Base-by-base conservation (phyloP, 495 filamentous ascomycete species). In the Talaromyces borbonicus region DNA sequence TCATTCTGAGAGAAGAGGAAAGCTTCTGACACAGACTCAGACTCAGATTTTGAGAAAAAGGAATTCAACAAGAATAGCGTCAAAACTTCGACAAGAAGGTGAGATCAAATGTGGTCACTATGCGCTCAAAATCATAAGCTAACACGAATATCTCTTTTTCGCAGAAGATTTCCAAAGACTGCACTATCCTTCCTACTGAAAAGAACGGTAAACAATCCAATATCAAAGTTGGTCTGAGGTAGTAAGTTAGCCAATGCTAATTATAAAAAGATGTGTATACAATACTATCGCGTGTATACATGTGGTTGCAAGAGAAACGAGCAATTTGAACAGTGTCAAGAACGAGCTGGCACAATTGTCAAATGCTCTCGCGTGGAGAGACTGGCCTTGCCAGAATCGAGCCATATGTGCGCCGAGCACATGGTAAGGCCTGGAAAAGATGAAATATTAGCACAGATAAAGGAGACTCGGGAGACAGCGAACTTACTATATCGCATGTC, bases 281-380 rank as follows among this genome's bases (percentile, higher is more conserved):
- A 54, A 36, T 36, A 36, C 4, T 36, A 36, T n/a, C 33, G 33
- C 33, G 16, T 36, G 33, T 57, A 54, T 41, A 52, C 52, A 5
- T 55, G 54, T 50, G 49, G 54, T 14, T 57, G 52, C 24, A 57
- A n/a, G 32, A 48, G 27, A 16, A 43, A 36, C 8, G 41, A 31
- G 18, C 33, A 53, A 27, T 52, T 55, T 26, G 45, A 38, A 27
- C 49, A 57, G 41, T 57, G 52, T 44, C 11, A 35, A 1, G 46
- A 46, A 26, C 40, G 49, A 4, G 47, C 20, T 41, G 20, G 26
- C 26, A 29, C 26, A 11, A 29, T 11, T 11, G 26, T 11, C 6
- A 29, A 29, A 29, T 29, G 26, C 26, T 29, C 26, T 5, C 26
- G 6, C 11, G 26, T 29, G 6, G 11, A 29, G 14, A 30, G 27